phyloP scores from a whole-genome alignment of 2,329 filamentous ascomycete species.

The Xylariaceae sp. region DNA sequence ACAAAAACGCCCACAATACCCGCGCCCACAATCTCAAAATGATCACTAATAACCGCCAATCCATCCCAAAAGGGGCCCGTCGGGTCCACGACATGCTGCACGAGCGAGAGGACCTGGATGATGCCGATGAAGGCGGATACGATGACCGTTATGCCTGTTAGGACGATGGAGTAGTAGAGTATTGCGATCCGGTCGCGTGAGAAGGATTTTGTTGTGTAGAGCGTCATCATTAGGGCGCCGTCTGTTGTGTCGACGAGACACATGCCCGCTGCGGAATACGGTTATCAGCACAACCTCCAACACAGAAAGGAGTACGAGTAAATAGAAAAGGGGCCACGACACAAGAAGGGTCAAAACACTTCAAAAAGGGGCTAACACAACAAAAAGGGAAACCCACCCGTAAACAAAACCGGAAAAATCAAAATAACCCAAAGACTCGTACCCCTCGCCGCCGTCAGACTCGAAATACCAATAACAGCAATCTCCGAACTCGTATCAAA shows the following conservation, averaged over 20 bases:
- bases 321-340: background rate
- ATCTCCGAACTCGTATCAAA: conserved; percentile 97
- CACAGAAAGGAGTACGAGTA: background rate
- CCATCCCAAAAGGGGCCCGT: conserved; percentile 85
- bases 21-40: conserved; percentile 82
- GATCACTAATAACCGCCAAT: conserved; percentile 67
- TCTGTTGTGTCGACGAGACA: conserved; percentile 89
- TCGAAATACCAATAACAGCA: conserved; percentile 83
- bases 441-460: conserved; percentile 76
- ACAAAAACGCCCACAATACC: conserved; percentile 82
- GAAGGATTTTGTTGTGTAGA: conserved; percentile 78
- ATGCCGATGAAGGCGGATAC: conserved; percentile 82
- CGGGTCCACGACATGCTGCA: conserved; percentile 69
- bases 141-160: conserved; percentile 76
- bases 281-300: no score
- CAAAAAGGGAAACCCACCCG: conserved; percentile 43
- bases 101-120: conserved; percentile 75
- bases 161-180: conserved; percentile 85
- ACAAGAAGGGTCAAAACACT: background rate
- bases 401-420: conserved; percentile 86
- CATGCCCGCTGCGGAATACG: conserved; percentile 65
- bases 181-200: conserved; percentile 81
- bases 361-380: background rate
- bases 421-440: conserved; percentile 92
- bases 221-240: conserved; percentile 88